Evolutionary conservation across 2,329 filamentous ascomycete species (phyloP).

Genomic region (Apiospora marii): DNA sequence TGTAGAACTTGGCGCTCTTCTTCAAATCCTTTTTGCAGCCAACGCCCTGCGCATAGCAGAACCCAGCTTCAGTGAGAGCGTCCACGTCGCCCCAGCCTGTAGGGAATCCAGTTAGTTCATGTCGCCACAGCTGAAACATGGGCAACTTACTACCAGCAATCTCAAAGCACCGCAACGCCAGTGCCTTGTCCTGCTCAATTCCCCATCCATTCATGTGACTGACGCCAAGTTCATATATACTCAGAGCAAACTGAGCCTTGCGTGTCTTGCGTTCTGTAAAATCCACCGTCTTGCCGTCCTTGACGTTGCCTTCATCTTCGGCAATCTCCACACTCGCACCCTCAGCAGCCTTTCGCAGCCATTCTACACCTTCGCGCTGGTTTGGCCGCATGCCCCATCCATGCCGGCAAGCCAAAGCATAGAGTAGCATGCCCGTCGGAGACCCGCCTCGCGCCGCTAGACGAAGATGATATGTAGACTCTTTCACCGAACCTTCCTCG

Average conservation of each 20-base stretch:
- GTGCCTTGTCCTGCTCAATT: constrained; percentile 86
- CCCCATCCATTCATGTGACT: constrained; percentile 99
- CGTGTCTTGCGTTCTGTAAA: constrained; percentile 78
- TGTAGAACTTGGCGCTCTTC: constrained; percentile 91
- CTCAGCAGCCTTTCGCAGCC: constrained; percentile 91
- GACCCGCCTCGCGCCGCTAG: constrained; percentile 86
- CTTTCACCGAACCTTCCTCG: constrained; percentile 84
- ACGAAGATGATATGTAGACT: constrained; percentile 95
- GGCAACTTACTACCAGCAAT: constrained; percentile 79
- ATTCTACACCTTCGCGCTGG: constrained; percentile 86
- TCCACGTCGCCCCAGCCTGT: constrained; percentile 92
- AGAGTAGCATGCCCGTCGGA: constrained; percentile 94
- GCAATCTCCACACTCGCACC: constrained; percentile 82
- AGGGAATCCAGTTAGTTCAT: constrained; percentile 20
- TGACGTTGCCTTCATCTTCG: constrained; percentile 75
- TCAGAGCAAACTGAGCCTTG: constrained; percentile 91
- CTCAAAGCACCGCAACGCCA: constrained; percentile 93
- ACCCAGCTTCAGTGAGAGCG: constrained; percentile 91
- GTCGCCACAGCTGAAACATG: neutral
- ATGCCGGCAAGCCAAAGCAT: constrained; percentile 92
- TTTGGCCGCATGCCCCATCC: constrained; percentile 98
- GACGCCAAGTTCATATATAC: constrained; percentile 94
- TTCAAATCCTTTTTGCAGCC: constrained; percentile 97
- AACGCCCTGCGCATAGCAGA: constrained; percentile 92
- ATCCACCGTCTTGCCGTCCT: constrained; percentile 70